Percentiles rank a stretch among this genome's conserved stretches.
Conservation (phyloP, 768 basidiomycete genomes). For the Lactarius quietus region DNA sequence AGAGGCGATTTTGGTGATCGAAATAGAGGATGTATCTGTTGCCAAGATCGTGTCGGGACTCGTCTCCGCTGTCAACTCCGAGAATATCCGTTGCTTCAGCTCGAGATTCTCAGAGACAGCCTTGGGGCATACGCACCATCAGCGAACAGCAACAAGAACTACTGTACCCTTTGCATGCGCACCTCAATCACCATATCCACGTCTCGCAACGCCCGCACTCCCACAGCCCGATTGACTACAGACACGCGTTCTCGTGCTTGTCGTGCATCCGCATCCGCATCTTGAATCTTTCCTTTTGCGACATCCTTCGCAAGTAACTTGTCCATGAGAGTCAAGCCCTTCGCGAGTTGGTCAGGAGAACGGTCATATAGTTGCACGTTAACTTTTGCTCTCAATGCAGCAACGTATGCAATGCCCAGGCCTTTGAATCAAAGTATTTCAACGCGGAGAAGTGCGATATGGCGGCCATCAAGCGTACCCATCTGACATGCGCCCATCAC, state of each 20-base stretch:
- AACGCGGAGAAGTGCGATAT: not conserved
- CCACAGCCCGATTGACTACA: slow-evolving; percentile 48
- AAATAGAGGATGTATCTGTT: slow-evolving; percentile 91
- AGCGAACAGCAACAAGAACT: not conserved
- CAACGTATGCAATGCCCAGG: slow-evolving; percentile 85
- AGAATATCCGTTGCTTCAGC: slow-evolving; percentile 78
- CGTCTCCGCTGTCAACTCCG: slow-evolving; percentile 60
- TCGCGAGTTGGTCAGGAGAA: slow-evolving; percentile 66
- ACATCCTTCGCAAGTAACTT: slow-evolving; percentile 88
- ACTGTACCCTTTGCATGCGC: slow-evolving; percentile 25
- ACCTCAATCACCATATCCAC: slow-evolving; percentile 93
- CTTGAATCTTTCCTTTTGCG: slow-evolving; percentile 68
- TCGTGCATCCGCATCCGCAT: slow-evolving; percentile 69
- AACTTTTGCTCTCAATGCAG: slow-evolving; percentile 80
- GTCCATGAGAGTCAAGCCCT: slow-evolving; percentile 72
- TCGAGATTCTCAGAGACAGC: slow-evolving; percentile 83
- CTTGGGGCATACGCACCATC: slow-evolving; percentile 36
- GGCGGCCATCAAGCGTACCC: slow-evolving; percentile 34
- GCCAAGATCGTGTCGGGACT: slow-evolving; percentile 78
- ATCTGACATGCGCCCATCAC: slow-evolving; percentile 84
- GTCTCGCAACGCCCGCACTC: slow-evolving; percentile 61
- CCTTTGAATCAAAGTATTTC: slow-evolving; percentile 41
- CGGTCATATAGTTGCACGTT: slow-evolving; percentile 84
- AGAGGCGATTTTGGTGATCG: slow-evolving; percentile 90
- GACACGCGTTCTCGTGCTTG: slow-evolving; percentile 66